Evolutionary conservation across 768 basidiomycete species (phyloP).

Genomic region (Hortiboletus campestris): DNA sequence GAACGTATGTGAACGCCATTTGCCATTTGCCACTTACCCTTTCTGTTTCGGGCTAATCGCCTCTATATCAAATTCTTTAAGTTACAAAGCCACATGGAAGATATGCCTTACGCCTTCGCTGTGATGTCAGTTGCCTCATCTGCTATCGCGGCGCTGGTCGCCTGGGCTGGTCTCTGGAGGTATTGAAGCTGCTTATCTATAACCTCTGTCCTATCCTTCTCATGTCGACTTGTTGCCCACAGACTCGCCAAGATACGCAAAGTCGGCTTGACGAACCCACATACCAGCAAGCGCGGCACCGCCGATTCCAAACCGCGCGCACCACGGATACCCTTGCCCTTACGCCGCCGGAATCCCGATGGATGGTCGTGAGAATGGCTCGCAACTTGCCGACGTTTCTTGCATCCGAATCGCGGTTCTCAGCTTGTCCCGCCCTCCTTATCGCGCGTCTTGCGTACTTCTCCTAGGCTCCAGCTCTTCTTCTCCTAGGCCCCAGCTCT

Average conservation of each 20-base stretch:
- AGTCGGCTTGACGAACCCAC: constrained; percentile 39
- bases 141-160: constrained; percentile 56
- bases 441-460: constrained; percentile 3
- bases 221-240: background rate
- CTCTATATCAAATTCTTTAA: constrained; percentile 33
- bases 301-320: constrained; percentile 16
- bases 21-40: constrained; percentile 3
- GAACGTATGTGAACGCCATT: constrained; percentile 66
- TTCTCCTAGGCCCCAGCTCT: background rate
- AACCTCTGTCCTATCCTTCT: constrained; percentile 10
- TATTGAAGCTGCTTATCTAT: constrained; percentile 27
- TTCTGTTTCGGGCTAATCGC: constrained; percentile 25
- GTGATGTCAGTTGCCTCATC: constrained; percentile 59
- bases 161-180: constrained; percentile 66
- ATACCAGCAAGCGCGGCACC: constrained; percentile 9
- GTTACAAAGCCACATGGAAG: constrained; percentile 76
- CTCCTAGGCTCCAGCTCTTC: background rate
- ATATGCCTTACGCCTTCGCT: constrained; percentile 71
- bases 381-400: constrained; percentile 5
- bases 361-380: constrained; percentile 37
- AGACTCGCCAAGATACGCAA: constrained; percentile 48
- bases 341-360: constrained; percentile 39
- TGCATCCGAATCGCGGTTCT: background rate
- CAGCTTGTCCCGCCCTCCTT: constrained; percentile 1
- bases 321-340: constrained; percentile 39